Conservation (phyloP, 345 rosid species). For the rapeseed (Brassica napus) region Da-Ae NC_063434.1:2409001-2409500, state of each 20-base stretch:
- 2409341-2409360: constrained; percentile 31
- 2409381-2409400: constrained; percentile 18
- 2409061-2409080: constrained; percentile 77
- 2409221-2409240: constrained; percentile 94
- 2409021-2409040: constrained; percentile 78
- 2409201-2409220: constrained; percentile 94
- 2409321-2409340: constrained; percentile 36
- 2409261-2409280: constrained; percentile 85
- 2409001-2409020: constrained; percentile 27
- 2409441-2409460: background rate
- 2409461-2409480: constrained; percentile 32
- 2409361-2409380: constrained; percentile 23
- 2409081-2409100: constrained; percentile 88
- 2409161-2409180: constrained; percentile 77
- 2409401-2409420: constrained; percentile 13
- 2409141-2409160: constrained; percentile 87
- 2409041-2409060: constrained; percentile 94
- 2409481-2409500: constrained; percentile 29
- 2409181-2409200: constrained; percentile 76
- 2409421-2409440: constrained; percentile 16
- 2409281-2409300: constrained; percentile 31
- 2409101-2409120: constrained; percentile 96
- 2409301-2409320: constrained; percentile 30
- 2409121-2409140: constrained; percentile 98
- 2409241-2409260: constrained; percentile 86